Percentiles rank a stretch among this genome's conserved stretches.
phyloP scores from a whole-genome alignment of 108 stramenopile species.

The Chaetoceros tenuissimus region DNA sequence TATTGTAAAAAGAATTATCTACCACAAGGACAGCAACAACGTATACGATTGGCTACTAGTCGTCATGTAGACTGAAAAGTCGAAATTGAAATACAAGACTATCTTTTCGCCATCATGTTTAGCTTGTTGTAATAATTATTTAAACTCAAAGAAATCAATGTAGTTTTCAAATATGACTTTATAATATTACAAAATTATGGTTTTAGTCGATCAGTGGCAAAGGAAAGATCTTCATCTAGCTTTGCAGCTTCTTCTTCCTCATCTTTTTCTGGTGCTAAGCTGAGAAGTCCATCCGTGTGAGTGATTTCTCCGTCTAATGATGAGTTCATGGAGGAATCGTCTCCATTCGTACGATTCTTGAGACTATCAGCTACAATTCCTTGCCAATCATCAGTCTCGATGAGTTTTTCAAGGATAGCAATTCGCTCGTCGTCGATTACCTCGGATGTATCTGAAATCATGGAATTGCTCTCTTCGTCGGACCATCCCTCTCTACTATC shows the following conservation, averaged over 20 bases:
- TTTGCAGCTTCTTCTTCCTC: background rate
- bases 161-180: no score
- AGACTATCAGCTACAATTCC: background rate
- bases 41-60: background rate
- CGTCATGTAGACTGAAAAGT: background rate
- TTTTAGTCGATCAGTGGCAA: no score
- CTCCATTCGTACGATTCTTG: background rate
- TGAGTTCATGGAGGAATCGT: background rate
- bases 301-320: background rate
- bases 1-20: background rate
- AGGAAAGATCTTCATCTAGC: background rate
- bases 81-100: no score
- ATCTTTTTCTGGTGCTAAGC: background rate
- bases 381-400: background rate
- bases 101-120: no score
- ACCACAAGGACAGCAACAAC: background rate
- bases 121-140: no score
- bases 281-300: background rate
- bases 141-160: no score
- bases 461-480: background rate
- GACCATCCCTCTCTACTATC: background rate
- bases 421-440: background rate
- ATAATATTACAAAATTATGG: no score
- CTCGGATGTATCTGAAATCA: background rate
- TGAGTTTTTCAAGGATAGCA: background rate